These are phyloP conservation scores for Fomitopsis palustris DNA, from an alignment of 1,284 basidiomycete genomes.

Conservation along the genomic window DNA sequence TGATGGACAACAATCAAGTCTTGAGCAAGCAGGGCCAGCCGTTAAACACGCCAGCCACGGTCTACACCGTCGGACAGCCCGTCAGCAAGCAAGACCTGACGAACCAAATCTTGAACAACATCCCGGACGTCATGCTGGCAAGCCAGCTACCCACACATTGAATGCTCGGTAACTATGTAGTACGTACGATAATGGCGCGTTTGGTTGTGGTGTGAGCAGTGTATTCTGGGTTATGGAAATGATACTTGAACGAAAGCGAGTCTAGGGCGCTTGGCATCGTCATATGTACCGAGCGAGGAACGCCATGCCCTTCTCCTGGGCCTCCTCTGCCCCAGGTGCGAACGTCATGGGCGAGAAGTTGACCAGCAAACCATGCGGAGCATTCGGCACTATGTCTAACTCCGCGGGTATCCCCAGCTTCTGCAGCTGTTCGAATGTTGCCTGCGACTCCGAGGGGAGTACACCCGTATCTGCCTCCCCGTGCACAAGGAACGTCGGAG, in stretches of 20 bases:
- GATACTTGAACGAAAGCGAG: too few relatives aligned
- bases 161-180: not conserved
- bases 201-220: too few relatives aligned
- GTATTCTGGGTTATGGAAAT: too few relatives aligned
- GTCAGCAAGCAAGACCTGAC: not conserved
- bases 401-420: not conserved
- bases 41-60: not conserved
- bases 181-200: too few relatives aligned
- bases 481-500: not conserved
- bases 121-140: not conserved
- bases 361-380: not conserved
- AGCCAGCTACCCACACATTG: not conserved
- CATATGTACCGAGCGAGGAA: not conserved
- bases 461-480: not conserved
- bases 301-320: not conserved
- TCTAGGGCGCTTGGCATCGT: too few relatives aligned
- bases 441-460: not conserved
- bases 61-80: not conserved
- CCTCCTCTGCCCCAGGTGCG: not conserved
- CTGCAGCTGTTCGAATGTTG: not conserved
- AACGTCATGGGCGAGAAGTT: not conserved
- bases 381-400: not conserved
- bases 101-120: not conserved
- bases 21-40: not conserved
- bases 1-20: not conserved